These are phyloP conservation scores for Cytidiella melzeri DNA, from an alignment of 768 basidiomycete genomes.

Conservation along the genomic window DNA sequence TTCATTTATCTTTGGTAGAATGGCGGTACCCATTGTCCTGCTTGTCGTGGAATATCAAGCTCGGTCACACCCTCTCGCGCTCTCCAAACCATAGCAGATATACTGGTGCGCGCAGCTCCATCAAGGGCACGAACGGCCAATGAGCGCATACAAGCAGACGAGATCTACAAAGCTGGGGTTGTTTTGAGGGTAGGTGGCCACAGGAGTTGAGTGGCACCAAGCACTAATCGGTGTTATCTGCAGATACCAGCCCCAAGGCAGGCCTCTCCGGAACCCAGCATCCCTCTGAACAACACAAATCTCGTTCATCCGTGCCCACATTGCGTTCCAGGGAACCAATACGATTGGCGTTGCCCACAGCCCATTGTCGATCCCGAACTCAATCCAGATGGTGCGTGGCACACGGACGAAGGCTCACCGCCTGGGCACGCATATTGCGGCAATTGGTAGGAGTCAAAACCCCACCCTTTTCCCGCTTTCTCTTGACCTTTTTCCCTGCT, in stretches of 20 bases:
- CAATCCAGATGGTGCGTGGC: slow-evolving; percentile 72
- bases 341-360: slow-evolving; percentile 76
- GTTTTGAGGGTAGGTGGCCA: slow-evolving; percentile 51
- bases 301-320: slow-evolving; percentile 78
- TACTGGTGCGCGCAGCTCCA: slow-evolving; percentile 66
- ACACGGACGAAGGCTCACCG: slow-evolving; percentile 67
- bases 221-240: no score
- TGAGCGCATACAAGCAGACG: slow-evolving; percentile 78
- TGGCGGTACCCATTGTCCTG: slow-evolving; percentile 79
- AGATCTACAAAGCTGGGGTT: slow-evolving; percentile 60
- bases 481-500: neutral
- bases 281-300: slow-evolving; percentile 56
- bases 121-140: slow-evolving; percentile 58
- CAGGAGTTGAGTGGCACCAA: no score
- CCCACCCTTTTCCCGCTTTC: neutral
- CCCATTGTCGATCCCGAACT: slow-evolving; percentile 68
- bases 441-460: slow-evolving; percentile 53
- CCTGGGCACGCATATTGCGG: slow-evolving; percentile 79
- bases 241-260: slow-evolving; percentile 75
- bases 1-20: slow-evolving; percentile 42
- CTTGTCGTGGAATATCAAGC: slow-evolving; percentile 67
- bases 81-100: slow-evolving; percentile 66
- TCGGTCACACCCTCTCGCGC: slow-evolving; percentile 67
- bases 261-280: slow-evolving; percentile 68
- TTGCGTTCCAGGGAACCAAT: slow-evolving; percentile 61